Evolutionary conservation across 805 yeast species (phyloP), one percentile per base, ranked within the genome.

Genomic region (Metschnikowia cubensis): DNA sequence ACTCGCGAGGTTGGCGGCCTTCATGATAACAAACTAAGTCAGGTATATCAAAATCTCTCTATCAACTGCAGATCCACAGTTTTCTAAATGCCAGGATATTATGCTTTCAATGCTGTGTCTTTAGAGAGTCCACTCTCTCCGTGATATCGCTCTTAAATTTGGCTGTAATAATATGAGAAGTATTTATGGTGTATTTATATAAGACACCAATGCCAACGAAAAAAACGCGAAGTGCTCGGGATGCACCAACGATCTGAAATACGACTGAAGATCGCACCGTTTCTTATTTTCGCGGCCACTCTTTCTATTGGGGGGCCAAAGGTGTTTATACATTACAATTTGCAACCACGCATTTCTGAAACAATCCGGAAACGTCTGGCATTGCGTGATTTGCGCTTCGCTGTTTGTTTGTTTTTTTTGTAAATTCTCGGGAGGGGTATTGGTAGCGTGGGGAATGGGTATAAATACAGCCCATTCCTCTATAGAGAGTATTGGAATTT

Each of bases 1-100:
- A 45, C 58, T 60, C 50, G 51, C 50, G 55, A 63, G 58, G 42
- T 21, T 50, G 14, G 46, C 41, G 35, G 51, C 42, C 48, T 56
- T 55, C 59, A 57, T 56, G 35, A 29, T 25, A 7, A 15, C 6
- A 11, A 15, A 11, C 6, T 20, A 39, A 14, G 14, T 21, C 40
- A 29, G 11, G 25, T 18, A 29, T 13, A 8, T 25, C 18, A 22
- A 14, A 14, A 13, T 8, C 11, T 22, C n/a, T 6, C 2, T 22
- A 10, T 35, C 18, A 33, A 14, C 11, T 11, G 18, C 40, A 15
- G 20, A 15, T 25, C 17, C 42, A 13, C 32, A 14, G 13, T 25
- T 6, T 5, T 5, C n/a, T 29, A 15, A 17, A 39, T 15, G 20
- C 34, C 13, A 11, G 13, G n/a, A 15, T 13, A 8, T n/a, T 39